Evolutionary conservation across 2,329 filamentous ascomycete genomes (phyloP).

Genomic region (Stagonosporopsis cucurbitacearum): DNA sequence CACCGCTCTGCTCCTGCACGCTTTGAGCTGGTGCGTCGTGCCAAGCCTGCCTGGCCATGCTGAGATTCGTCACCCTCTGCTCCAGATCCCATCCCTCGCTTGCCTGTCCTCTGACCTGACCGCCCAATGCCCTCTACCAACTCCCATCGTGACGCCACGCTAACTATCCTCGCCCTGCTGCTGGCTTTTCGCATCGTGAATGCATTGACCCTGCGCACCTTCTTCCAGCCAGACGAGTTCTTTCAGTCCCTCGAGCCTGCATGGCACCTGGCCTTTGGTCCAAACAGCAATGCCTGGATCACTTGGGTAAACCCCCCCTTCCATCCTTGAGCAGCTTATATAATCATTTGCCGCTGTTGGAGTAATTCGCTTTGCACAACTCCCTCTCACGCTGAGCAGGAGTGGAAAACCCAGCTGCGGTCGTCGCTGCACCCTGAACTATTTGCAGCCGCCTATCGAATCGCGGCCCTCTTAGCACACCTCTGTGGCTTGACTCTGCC

Average conservation of each 20-base stretch:
- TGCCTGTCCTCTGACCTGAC: slow-evolving; percentile 30
- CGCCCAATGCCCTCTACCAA: slow-evolving; percentile 40
- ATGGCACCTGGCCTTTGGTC: slow-evolving; percentile 85
- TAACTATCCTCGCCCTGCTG: slow-evolving; percentile 45
- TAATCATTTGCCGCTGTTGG: slow-evolving; percentile 4
- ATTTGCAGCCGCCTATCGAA: slow-evolving; percentile 77
- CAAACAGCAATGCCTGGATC: slow-evolving; percentile 80
- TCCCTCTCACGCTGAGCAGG: slow-evolving; percentile 62
- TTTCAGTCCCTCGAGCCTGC: slow-evolving; percentile 96
- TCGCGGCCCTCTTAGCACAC: slow-evolving; percentile 63
- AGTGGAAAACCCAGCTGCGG: slow-evolving; percentile 88
- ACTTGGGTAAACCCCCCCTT: slow-evolving; percentile 81
- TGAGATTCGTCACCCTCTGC: slow-evolving; percentile 18
- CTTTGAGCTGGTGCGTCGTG: slow-evolving; percentile 26
- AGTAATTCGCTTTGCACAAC: background rate
- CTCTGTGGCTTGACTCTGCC: slow-evolving; percentile 62
- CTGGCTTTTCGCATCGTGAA: slow-evolving; percentile 80
- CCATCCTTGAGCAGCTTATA: slow-evolving; percentile 4
- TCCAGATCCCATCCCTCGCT: slow-evolving; percentile 24
- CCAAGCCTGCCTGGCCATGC: slow-evolving; percentile 23
- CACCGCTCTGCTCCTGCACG: slow-evolving; percentile 32
- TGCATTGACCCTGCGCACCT: slow-evolving; percentile 79
- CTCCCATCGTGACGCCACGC: slow-evolving; percentile 44
- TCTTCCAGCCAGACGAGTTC: slow-evolving; percentile 98
- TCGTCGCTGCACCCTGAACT: slow-evolving; percentile 90